phyloP scores from a whole-genome alignment of 441 rosid species.

The Heliophila coronopifolia region DNA sequence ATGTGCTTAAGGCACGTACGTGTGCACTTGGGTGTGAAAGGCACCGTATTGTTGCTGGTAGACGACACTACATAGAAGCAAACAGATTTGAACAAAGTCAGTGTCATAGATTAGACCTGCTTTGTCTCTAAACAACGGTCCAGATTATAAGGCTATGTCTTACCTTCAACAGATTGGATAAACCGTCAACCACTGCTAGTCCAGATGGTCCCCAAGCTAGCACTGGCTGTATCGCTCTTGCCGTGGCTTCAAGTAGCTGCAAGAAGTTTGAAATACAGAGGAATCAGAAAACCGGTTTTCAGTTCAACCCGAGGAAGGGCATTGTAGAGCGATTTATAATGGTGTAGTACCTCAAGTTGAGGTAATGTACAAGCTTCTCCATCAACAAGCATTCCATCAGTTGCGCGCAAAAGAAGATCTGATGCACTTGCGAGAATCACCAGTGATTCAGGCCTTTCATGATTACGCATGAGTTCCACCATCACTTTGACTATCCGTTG shows the following conservation, averaged over 20 bases:
- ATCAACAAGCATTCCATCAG: slow-evolving; percentile 96
- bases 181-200: slow-evolving; percentile 82
- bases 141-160: not conserved
- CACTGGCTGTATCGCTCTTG: slow-evolving; percentile 81
- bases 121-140: not conserved
- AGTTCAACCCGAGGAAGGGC: not conserved
- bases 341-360: slow-evolving; percentile 68
- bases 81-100: slow-evolving; percentile 11
- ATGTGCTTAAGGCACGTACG: slow-evolving; percentile 83
- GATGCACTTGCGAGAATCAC: slow-evolving; percentile 92
- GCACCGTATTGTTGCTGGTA: slow-evolving; percentile 79
- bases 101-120: not conserved
- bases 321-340: slow-evolving; percentile 1
- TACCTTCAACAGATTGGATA: slow-evolving; percentile 87
- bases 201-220: slow-evolving; percentile 91
- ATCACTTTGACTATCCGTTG: slow-evolving; percentile 85
- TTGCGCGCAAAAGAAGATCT: slow-evolving; percentile 90
- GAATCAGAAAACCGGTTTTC: not conserved
- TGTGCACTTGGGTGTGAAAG: slow-evolving; percentile 95
- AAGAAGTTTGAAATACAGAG: slow-evolving; percentile 15
- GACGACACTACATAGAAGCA: slow-evolving; percentile 72
- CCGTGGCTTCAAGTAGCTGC: slow-evolving; percentile 95
- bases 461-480: slow-evolving; percentile 92
- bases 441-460: slow-evolving; percentile 75
- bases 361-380: slow-evolving; percentile 99